Evolutionary conservation across 768 basidiomycete genomes (phyloP), one percentile per base, ranked within the genome.

Genomic region (Tulasnella sp.): DNA sequence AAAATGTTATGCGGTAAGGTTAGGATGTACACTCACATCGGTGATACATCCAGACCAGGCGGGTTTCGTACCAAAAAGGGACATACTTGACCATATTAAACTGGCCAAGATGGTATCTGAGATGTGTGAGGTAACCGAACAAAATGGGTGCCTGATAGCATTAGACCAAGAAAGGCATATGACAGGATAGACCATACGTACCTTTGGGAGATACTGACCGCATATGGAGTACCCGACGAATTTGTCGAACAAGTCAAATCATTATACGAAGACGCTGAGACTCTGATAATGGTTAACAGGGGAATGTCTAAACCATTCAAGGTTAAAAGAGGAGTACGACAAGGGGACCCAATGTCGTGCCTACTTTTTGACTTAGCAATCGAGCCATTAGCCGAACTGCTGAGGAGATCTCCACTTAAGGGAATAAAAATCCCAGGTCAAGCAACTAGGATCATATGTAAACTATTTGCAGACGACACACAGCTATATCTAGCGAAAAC

Each of bases 381-480:
- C 9, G 75, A 77, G 75, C 75, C 39, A 42, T 32, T 78, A 32
- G 76, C 73, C 18, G 75, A 78, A 78, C 26, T 37, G 37, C 48
- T 74, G 9, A 20, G 44, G 6, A 5, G 44, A 26, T 74, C 73
- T 26, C 20, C 18, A 23, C 77, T 79, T 3, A 79, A 79, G 79
- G 78, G 78, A 26, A n/a, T 79, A 5, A 26, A 79, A 67, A 32
- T 79, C 15, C 78, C 35, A 79, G 77, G 48, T 20, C n/a, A n/a
- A 42, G 42, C 29, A 26, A 23, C 29, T 16, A 79, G 44, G 61
- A 18, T 79, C 18, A 51, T 79, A n/a, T 20, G 2, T 26, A n/a
- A 39, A 16, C 78, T 79, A 10, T 80, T 80, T 67, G 79, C 79
- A n/a, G 84, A 84, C 70, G 83, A 84, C 67, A 83, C 84, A 0